These are phyloP conservation scores for Mycena filopes DNA, from an alignment of 768 basidiomycete species.

Conservation along the genomic window DNA sequence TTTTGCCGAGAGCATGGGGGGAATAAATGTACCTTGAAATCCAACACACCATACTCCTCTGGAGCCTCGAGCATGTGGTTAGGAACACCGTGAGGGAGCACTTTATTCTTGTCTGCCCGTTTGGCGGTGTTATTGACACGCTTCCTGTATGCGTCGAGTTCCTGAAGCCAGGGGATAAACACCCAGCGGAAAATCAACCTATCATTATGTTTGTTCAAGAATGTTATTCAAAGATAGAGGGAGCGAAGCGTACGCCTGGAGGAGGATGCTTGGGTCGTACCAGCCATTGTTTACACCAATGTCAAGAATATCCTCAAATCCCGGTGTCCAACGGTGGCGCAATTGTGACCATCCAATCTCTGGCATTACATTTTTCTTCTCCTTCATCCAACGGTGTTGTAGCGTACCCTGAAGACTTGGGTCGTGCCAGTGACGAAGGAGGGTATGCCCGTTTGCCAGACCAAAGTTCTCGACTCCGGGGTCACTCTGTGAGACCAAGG, in stretches of 20 bases:
- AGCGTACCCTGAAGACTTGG: conserved; percentile 42
- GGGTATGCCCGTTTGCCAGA: conserved; percentile 50
- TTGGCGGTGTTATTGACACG: conserved; percentile 34
- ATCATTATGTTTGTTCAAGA: no score
- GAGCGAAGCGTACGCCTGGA: conserved; percentile 36
- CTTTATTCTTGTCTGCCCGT: conserved; percentile 41
- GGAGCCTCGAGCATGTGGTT: conserved; percentile 41
- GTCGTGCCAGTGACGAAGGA: conserved; percentile 46
- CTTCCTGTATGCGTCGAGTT: conserved; percentile 42
- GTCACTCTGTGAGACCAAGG: conserved; percentile 50
- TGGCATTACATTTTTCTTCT: conserved; percentile 49
- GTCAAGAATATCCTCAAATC: conserved; percentile 50
- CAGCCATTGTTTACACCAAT: conserved; percentile 40
- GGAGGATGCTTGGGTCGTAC: conserved; percentile 41
- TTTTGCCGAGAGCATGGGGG: neutral
- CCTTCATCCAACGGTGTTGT: conserved; percentile 49
- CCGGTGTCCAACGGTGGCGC: conserved; percentile 44
- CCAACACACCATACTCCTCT: conserved; percentile 34
- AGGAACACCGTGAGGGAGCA: conserved; percentile 48
- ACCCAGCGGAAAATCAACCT: conserved; percentile 38
- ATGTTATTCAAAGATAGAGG: neutral
- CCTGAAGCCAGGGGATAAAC: conserved; percentile 51
- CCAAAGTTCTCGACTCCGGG: conserved; percentile 48
- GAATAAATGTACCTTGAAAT: conserved; percentile 45
- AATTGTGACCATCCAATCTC: conserved; percentile 53